Evolutionary conservation across 2,329 filamentous ascomycete species (phyloP), one percentile per base, ranked within the genome.

Genomic region (Pseudogymnoascus sp.): DNA sequence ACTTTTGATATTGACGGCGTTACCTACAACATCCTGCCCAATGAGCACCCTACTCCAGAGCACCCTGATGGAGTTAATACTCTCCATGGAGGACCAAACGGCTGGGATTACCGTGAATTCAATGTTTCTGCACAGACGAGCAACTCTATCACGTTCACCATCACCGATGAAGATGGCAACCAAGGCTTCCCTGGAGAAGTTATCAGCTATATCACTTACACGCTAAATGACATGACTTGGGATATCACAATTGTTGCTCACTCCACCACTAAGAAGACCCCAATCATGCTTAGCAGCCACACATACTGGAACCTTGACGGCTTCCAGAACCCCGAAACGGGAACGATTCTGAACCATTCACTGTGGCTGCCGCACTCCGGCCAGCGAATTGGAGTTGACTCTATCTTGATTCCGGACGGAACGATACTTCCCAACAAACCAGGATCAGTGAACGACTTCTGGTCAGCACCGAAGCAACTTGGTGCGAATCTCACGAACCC

Each of bases 291-390:
- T 63, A 89, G 83, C 71, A 81, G 78, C 67, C 80, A 90, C 78
- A 84, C 83, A 6, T 93, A 93, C 80, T 93, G 89, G 90, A 92
- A 92, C 73, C 78, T 93, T 49, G 89, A 92, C 70, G 90, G 86
- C 35, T 93, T 89, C 69, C 81, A 87, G 69, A 91, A 92, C 76
- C 84, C 87, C 63, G 80, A 88, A 72, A 89, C 87, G 2, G 78
- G 79, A 63, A 78, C 77, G 1, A 81, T 82, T 12, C 78, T 90
- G 61, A 89, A 92, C 76, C 87, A 92, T 77, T 88, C 86, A 12
- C 79, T 92, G 52, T 80, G 86, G 72, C 72, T 92, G 72, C 90
- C 90, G 3, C 90, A 90, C 76, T 85, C 84, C 60, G 87, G 87
- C 38, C 84, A 87, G 74, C 81, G 88, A 64, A 78, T 91, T 16